Conservation (phyloP, 257 asterid species). For the Gentiana dahurica region DNA sequence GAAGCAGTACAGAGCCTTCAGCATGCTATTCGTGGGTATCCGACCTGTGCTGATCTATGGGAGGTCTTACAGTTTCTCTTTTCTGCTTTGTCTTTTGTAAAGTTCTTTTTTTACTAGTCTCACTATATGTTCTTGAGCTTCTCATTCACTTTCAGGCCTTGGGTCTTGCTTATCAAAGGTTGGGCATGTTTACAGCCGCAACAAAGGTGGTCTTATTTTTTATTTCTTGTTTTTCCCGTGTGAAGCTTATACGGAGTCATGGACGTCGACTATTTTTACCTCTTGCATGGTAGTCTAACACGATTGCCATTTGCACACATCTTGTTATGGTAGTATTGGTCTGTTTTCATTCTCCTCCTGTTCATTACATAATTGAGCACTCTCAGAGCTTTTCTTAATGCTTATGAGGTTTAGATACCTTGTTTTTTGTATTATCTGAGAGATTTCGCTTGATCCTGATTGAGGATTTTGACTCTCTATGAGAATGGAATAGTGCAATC, state of each 20-base stretch:
- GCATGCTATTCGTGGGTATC: slow-evolving; percentile 90
- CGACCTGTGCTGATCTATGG: slow-evolving; percentile 83
- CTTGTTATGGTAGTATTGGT: too few relatives aligned
- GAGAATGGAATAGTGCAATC: too few relatives aligned
- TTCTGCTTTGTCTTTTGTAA: background rate
- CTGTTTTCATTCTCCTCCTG: too few relatives aligned
- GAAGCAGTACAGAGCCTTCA: slow-evolving; percentile 94
- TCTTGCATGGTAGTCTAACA: too few relatives aligned
- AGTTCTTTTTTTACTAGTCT: slow-evolving; percentile 5
- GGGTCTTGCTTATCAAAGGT: slow-evolving; percentile 84
- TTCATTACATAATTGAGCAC: too few relatives aligned
- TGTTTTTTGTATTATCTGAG: background rate
- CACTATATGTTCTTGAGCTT: slow-evolving; percentile 5
- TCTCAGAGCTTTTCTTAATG: too few relatives aligned
- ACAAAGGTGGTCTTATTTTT: slow-evolving; percentile 47
- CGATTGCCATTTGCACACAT: too few relatives aligned
- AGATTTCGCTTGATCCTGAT: too few relatives aligned
- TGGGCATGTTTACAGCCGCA: slow-evolving; percentile 99
- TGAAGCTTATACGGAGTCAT: too few relatives aligned
- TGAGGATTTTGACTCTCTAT: too few relatives aligned
- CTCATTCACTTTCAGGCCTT: slow-evolving; percentile 39
- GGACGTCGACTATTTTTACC: too few relatives aligned
- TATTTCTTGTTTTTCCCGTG: background rate
- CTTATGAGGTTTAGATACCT: too few relatives aligned
- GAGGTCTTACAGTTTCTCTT: slow-evolving; percentile 36